phyloP scores from a whole-genome alignment of 371 early-diverging fungal genomes.

The Mortierella polycephala region DNA sequence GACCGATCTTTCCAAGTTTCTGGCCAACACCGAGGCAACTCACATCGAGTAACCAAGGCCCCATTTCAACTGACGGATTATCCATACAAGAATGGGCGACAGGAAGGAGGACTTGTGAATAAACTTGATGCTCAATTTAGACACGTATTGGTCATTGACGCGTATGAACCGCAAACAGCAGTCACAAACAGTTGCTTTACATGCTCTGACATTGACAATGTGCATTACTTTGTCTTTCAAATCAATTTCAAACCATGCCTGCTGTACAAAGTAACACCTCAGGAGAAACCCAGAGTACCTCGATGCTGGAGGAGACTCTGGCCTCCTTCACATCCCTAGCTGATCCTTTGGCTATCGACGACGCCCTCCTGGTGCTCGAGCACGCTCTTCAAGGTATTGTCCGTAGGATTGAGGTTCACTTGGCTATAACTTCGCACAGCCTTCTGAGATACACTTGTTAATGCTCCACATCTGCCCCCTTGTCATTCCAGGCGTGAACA shows the following conservation, averaged over 20 bases:
- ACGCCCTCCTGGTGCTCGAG: slow-evolving; percentile 29
- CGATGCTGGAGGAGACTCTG: slow-evolving; percentile 16
- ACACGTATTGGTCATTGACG: neutral
- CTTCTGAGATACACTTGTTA: too few relatives aligned
- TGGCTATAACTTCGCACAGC: too few relatives aligned
- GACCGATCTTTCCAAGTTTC: slow-evolving; percentile 38
- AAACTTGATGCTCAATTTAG: too few relatives aligned
- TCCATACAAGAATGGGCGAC: too few relatives aligned
- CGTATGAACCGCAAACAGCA: neutral
- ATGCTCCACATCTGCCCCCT: neutral
- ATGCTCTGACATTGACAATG: neutral
- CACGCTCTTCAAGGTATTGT: slow-evolving; percentile 24
- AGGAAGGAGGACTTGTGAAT: too few relatives aligned
- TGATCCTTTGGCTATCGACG: slow-evolving; percentile 32
- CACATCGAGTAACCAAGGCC: slow-evolving; percentile 25
- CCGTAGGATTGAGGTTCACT: neutral
- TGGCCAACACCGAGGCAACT: slow-evolving; percentile 52
- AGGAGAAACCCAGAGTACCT: neutral
- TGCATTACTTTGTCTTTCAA: neutral
- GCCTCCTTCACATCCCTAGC: slow-evolving; percentile 21
- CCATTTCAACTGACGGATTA: neutral
- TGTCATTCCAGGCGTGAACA: slow-evolving; percentile 5
- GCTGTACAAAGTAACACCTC: neutral
- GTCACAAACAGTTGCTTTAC: neutral
- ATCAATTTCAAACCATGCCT: slow-evolving; percentile 9